phyloP scores from a whole-genome alignment of 768 basidiomycete species.

The Termitomyces eurrhizus region DNA sequence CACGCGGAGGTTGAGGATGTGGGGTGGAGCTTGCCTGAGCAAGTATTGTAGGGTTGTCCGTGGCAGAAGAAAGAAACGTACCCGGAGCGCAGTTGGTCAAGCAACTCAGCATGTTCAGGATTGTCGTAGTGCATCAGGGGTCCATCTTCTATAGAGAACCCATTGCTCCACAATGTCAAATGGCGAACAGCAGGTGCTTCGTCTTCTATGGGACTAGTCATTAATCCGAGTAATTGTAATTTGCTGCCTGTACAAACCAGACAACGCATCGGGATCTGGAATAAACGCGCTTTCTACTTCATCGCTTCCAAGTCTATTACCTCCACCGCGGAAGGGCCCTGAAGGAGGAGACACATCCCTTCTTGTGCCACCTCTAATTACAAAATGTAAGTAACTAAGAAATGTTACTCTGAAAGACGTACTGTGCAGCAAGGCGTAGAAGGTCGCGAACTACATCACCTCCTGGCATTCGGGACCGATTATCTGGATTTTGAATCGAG shows the following conservation, averaged over 20 bases:
- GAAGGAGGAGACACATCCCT: conserved; percentile 19
- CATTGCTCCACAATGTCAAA: conserved; percentile 91
- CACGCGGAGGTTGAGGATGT: conserved; percentile 64
- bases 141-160: conserved; percentile 89
- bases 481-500: conserved; percentile 81
- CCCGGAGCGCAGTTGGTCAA: conserved; percentile 80
- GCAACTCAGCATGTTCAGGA: conserved; percentile 61
- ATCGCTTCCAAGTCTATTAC: conserved; percentile 85
- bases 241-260: conserved; percentile 17
- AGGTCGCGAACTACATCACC: conserved; percentile 66
- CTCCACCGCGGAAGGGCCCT: conserved; percentile 62
- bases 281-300: conserved; percentile 77
- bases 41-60: background rate
- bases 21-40: conserved; percentile 70
- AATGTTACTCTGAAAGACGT: conserved; percentile 22
- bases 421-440: conserved; percentile 80
- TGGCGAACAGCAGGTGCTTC: conserved; percentile 63
- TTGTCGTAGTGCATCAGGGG: conserved; percentile 82
- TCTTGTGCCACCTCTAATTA: conserved; percentile 33
- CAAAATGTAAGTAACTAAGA: background rate
- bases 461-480: conserved; percentile 41
- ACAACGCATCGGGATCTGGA: conserved; percentile 60
- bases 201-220: conserved; percentile 16
- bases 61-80: conserved; percentile 34
- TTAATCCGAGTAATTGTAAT: background rate